phyloP scores from a whole-genome alignment of 805 yeast genomes.

The Ogataea polymorpha region DNA sequence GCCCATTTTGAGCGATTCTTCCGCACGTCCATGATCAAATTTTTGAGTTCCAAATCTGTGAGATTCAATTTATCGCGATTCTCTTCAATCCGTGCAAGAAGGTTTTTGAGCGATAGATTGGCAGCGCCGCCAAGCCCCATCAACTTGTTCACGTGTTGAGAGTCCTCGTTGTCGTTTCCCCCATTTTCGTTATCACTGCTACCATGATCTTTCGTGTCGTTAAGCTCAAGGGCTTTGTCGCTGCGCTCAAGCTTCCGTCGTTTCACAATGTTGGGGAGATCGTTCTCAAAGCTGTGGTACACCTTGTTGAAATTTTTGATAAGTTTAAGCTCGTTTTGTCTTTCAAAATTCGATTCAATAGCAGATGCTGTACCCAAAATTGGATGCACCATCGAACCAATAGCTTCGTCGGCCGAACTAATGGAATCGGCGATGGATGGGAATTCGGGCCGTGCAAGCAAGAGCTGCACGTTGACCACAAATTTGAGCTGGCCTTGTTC shows the following conservation, averaged over 20 bases:
- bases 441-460: conserved; percentile 29
- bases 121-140: conserved; percentile 59
- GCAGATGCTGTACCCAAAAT: conserved; percentile 36
- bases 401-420: conserved; percentile 29
- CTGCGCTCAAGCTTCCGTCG: conserved; percentile 76
- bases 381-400: conserved; percentile 35
- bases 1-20: conserved; percentile 98
- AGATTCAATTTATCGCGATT: conserved; percentile 72
- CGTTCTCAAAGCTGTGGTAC: conserved; percentile 75
- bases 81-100: conserved; percentile 72
- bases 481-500: conserved; percentile 6
- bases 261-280: conserved; percentile 69
- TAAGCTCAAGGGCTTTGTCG: conserved; percentile 60
- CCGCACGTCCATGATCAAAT: conserved; percentile 85
- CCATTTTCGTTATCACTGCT: conserved; percentile 14
- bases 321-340: conserved; percentile 35
- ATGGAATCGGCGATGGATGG: conserved; percentile 27
- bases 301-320: conserved; percentile 68
- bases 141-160: conserved; percentile 27
- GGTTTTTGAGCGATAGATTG: conserved; percentile 72
- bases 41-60: conserved; percentile 79
- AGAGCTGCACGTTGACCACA: conserved; percentile 15
- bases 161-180: conserved; percentile 21
- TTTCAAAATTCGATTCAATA: conserved; percentile 41
- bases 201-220: conserved; percentile 20